Evolutionary conservation across 176 grass and related monocot species (phyloP), one percentile per base, ranked within the genome.

Genomic region (Echinochloa phyllopogon): DNA sequence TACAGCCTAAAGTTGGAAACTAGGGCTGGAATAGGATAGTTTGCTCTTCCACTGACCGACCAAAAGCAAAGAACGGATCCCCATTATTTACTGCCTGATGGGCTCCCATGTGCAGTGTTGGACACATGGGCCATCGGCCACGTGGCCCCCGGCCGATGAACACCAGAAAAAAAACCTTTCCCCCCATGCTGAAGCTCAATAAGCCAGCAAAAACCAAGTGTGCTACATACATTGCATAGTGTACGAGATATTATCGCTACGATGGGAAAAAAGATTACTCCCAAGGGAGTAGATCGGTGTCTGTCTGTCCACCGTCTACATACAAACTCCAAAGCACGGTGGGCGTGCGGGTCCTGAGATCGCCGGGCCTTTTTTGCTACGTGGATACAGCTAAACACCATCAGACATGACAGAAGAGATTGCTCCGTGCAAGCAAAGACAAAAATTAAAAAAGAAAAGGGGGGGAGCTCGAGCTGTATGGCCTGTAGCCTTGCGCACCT

Each of bases 351-450:
- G 69, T 71, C 20, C 42, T 12, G 53, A 73, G 29, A 24, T 44
- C 21, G 41, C 6, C 74, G 18, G 44, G 44, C 50, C 21, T 74
- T 68, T 6, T 79, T 65, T 65, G 24, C 17, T 79, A 47, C 57
- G 75, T 88, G 58, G 55, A 8, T 67, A 74, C 75, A 89, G 75
- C 87, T 85, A 25, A 24, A 47, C 81, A 47, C 8, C 76, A 36
- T 40, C 61, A 9, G 52, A 67, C 62, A 76, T 61, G 83, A 55
- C 83, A 77, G 23, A 61, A 11, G 59, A 55, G 45, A 55, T 37
- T 4, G 61, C 15, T 39, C 49, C n/a, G 39, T 7, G 29, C 78
- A 49, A 50, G 73, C 79, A 64, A 72, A 78, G 65, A 78, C 84
- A 83, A 86, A 90, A 65, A 63, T 4, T 42, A 3, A 15, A 25